A percentile compares a stretch with the other conserved stretches of the same genome.
phyloP scores from a whole-genome alignment of 805 yeast species.

The Saccharomycopsis capsularis region DNA sequence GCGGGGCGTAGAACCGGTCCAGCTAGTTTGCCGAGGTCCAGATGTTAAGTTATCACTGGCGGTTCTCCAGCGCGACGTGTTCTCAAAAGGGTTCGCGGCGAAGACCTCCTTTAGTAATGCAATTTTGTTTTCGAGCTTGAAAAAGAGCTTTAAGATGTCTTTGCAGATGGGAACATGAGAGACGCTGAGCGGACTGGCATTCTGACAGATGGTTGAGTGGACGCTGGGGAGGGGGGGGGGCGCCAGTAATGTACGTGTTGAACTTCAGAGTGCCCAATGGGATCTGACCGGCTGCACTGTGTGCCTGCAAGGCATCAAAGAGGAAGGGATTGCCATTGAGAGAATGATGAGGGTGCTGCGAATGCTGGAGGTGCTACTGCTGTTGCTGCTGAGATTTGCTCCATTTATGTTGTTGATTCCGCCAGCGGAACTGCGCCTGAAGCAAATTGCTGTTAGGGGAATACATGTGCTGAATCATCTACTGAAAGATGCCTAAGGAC shows the following conservation, averaged over 20 bases:
- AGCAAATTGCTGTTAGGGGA: constrained; percentile 6
- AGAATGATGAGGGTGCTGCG: constrained; percentile 1
- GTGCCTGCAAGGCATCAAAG: constrained; percentile 3
- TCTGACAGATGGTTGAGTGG: background rate
- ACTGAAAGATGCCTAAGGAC: background rate
- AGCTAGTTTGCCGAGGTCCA: constrained; percentile 22
- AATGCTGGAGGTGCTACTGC: constrained; percentile 6
- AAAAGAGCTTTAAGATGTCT: constrained; percentile 21
- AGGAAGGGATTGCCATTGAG: constrained; percentile 3
- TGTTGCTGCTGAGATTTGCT: background rate
- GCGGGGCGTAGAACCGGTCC: constrained; percentile 21
- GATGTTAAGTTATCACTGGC: constrained; percentile 20
- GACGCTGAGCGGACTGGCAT: constrained; percentile 3
- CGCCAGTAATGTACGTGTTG: background rate
- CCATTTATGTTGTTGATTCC: constrained; percentile 5
- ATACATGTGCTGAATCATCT: constrained; percentile 8
- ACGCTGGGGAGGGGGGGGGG: background rate
- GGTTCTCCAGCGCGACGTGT: constrained; percentile 16
- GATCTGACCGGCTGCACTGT: background rate
- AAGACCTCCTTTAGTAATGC: constrained; percentile 21
- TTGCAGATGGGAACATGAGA: constrained; percentile 18
- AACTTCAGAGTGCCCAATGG: background rate
- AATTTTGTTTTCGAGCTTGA: constrained; percentile 21
- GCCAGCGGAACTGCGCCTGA: background rate
- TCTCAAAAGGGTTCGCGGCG: constrained; percentile 20